phyloP scores from a whole-genome alignment of 495 filamentous ascomycete genomes.

The Clohesyomyces aquaticus region DNA sequence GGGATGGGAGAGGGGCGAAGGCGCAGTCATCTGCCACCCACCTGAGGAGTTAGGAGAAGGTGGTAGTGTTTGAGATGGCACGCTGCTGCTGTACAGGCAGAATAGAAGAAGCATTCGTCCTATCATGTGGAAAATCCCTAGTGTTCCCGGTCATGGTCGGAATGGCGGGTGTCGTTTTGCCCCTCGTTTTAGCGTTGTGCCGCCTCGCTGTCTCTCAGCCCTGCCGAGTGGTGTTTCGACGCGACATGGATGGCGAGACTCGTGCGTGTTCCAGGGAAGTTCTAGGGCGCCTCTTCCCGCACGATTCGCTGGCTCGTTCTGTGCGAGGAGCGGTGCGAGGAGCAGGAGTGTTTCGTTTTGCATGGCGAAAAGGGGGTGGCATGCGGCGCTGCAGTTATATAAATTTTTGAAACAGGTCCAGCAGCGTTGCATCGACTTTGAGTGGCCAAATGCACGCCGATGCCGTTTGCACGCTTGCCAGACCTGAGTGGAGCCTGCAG shows the following conservation, averaged over 20 bases:
- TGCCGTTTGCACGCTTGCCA: too few relatives aligned
- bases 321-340: not conserved
- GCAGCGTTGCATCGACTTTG: not conserved
- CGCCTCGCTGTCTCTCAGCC: slow-evolving; percentile 10
- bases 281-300: slow-evolving; percentile 3
- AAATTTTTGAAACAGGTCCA: not conserved
- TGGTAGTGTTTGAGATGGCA: not conserved
- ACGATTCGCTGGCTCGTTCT: slow-evolving; percentile 27
- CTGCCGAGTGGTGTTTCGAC: slow-evolving; percentile 22
- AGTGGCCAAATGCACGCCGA: too few relatives aligned
- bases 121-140: too few relatives aligned
- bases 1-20: not conserved
- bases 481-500: too few relatives aligned
- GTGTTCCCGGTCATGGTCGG: too few relatives aligned
- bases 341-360: not conserved
- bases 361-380: slow-evolving; percentile 1
- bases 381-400: not conserved
- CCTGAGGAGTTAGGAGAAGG: not conserved
- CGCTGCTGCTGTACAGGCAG: not conserved
- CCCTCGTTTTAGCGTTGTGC: not conserved
- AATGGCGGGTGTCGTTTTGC: not conserved
- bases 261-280: slow-evolving; percentile 22
- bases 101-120: too few relatives aligned
- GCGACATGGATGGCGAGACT: slow-evolving; percentile 18
- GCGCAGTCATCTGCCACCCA: not conserved